Conservation (phyloP, 2,329 filamentous ascomycete species). For the Leptographium galeiforme region DNA sequence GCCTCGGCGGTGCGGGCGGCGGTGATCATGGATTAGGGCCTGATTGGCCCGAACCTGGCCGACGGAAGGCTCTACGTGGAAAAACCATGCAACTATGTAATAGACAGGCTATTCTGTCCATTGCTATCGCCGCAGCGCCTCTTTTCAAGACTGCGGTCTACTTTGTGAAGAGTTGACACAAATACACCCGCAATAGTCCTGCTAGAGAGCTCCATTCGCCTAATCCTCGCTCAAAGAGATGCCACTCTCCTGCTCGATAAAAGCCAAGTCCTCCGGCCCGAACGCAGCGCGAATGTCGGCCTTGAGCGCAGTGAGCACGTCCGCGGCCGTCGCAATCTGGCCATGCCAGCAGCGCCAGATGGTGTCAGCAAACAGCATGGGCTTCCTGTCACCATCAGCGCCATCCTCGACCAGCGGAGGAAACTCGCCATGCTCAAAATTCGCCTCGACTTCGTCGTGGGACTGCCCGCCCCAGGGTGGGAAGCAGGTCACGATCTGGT, state of each 20-base stretch:
- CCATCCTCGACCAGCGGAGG: background rate
- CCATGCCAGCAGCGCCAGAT: constrained; percentile 3
- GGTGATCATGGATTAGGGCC: too few relatives aligned
- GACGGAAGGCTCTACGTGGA: too few relatives aligned
- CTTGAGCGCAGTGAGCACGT: constrained; percentile 3
- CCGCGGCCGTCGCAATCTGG: background rate
- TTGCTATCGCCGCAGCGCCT: too few relatives aligned
- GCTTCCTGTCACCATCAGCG: background rate
- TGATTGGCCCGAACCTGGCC: too few relatives aligned
- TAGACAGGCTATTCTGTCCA: too few relatives aligned
- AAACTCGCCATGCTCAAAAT: constrained; percentile 1
- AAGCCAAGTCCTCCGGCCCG: background rate
- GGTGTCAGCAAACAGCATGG: constrained; percentile 2
- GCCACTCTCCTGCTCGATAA: constrained; percentile 2
- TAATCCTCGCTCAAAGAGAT: background rate
- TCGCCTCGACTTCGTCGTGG: constrained; percentile 2
- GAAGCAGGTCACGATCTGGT: constrained; percentile 2
- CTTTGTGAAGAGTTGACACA: too few relatives aligned
- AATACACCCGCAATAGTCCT: too few relatives aligned
- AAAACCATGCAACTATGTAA: too few relatives aligned
- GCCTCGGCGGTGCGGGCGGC: too few relatives aligned
- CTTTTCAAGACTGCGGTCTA: too few relatives aligned
- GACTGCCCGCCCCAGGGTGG: background rate
- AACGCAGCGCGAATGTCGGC: background rate
- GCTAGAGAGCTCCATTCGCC: too few relatives aligned